Base-by-base conservation (phyloP, 495 filamentous ascomycete genomes). In the Trichoderma gamsii region DNA sequence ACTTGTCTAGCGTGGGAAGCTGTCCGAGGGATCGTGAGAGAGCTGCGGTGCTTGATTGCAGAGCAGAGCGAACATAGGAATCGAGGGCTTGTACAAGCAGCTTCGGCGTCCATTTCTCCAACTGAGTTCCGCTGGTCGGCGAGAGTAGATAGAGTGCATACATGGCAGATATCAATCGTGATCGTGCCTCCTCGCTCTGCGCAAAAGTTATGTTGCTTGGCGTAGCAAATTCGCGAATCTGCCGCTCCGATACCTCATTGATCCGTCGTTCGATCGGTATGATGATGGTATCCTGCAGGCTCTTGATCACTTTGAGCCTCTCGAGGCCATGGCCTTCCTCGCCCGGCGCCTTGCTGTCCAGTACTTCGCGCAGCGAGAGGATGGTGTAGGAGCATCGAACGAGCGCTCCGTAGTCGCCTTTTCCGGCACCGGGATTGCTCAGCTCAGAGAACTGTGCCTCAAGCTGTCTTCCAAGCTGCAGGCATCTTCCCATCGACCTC, bases 61-160 rank as follows among this genome's bases (percentile, higher is more conserved):
- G 83, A 1, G 91, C 84, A 11, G 81, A 79, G 66, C 91, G 86
- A 68, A 97, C 84, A 73, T 94, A 97, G 4, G 87, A 83, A 74
- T 96, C 91, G 15, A 97, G 78, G 0, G 91, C 87, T 69, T 88
- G 85, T 43, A 96, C 80, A 63, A 97, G 86, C 1, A 93, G 77
- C 38, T 87, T 86, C 0, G 92, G 76, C 41, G 85, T 81, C 82
- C 87, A 89, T 65, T 75, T 81, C 43, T 81, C 81, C 16, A 73
- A 66, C 68, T 82, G 81, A 15, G 76, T 74, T 9, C 76, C 75
- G 1, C 82, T 76, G 0, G 85, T 78, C 9, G 89, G 87, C 25
- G 92, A 93, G 41, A 99, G 84, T 1, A 98, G 79, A 74, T 94
- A 96, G 23, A 99, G 81, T 11, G 93, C 87, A 23, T 89, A 80